Conservation (phyloP, 495 filamentous ascomycete species). For the Penicillium desertorum region DNA sequence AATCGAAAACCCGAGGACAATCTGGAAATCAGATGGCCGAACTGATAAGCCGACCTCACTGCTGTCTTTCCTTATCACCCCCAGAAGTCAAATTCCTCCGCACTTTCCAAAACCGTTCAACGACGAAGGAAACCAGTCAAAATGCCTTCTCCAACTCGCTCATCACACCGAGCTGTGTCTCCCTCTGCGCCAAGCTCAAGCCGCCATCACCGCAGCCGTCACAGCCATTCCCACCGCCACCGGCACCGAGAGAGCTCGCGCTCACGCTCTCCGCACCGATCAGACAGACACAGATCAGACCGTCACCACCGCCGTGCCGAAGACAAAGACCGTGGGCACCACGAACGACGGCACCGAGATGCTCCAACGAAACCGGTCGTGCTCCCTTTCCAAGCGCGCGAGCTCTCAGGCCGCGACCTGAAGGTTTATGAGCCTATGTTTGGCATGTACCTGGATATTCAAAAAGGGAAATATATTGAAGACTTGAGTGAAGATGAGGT, state of each 20-base stretch:
- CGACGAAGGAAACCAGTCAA: background rate
- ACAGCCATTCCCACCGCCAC: constrained; percentile 26
- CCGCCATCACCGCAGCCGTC: constrained; percentile 28
- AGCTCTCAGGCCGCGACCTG: constrained; percentile 65
- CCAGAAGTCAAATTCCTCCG: constrained; percentile 3
- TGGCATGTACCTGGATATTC: constrained; percentile 83
- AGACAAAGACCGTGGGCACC: constrained; percentile 16
- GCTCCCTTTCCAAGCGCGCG: constrained; percentile 66
- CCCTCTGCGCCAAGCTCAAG: constrained; percentile 13
- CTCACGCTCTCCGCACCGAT: constrained; percentile 32
- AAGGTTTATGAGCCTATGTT: constrained; percentile 68
- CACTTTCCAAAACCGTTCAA: constrained; percentile 2
- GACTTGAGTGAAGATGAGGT: constrained; percentile 67
- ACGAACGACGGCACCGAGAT: constrained; percentile 14
- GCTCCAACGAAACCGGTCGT: constrained; percentile 25
- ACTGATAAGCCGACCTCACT: constrained; percentile 5
- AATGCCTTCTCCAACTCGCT: constrained; percentile 30
- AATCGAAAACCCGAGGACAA: background rate
- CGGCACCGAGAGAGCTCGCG: constrained; percentile 27
- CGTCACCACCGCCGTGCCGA: constrained; percentile 21
- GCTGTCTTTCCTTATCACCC: constrained; percentile 1
- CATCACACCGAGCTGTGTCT: constrained; percentile 15
- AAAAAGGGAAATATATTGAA: constrained; percentile 69
- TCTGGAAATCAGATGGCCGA: background rate
- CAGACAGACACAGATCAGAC: constrained; percentile 25